Base-by-base conservation (phyloP, 2,329 filamentous ascomycete genomes). In the Sporothrix inflata region DNA sequence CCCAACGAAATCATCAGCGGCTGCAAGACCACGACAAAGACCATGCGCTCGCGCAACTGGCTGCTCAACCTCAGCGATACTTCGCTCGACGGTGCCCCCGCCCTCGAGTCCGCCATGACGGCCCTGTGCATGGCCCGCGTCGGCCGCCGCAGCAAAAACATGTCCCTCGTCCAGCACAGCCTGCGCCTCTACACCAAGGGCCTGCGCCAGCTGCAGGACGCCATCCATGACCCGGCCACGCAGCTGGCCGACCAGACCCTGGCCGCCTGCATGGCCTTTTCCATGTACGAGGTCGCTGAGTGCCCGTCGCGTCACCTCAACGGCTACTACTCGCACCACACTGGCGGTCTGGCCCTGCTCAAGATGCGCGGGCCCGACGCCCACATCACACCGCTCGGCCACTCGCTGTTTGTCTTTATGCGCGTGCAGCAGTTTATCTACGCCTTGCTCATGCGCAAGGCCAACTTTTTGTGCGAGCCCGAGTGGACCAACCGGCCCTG, bases 251-350 rank as follows among this genome's bases (percentile, higher is more conserved):
- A 76, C 67, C 71, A 76, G 67, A 77, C 69, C 8, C 68, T 77
- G 30, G 76, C 76, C 1, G 75, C 76, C 16, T 74, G 72, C 55
- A 27, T 75, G 71, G 75, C 75, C 0, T 71, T 76, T 38, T 65
- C 75, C 34, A 49, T 75, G 69, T 78, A 76, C 72, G 77, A 78
- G 72, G 53, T 77, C 24, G 70, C 71, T 66, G 76, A 77, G 69
- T 77, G 75, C 21, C 76, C 77, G 0, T 61, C 72, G 1, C 49
- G 40, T 1, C 72, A 38, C 16, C 7, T 63, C 1, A 51, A 73
- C 51, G 77, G 49, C 16, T 77, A 76, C 65, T n/a, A 55, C 68
- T 72, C 75, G 4, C 77, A 78, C 68, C 74, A 76, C 42, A 27
- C 34, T 2, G 77, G 77, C 21, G 72, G 72, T 16, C 69, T 78